Evolutionary conservation across 192 early-diverging fungal genomes (phyloP).

Genomic region (Coemansia interrupta): DNA sequence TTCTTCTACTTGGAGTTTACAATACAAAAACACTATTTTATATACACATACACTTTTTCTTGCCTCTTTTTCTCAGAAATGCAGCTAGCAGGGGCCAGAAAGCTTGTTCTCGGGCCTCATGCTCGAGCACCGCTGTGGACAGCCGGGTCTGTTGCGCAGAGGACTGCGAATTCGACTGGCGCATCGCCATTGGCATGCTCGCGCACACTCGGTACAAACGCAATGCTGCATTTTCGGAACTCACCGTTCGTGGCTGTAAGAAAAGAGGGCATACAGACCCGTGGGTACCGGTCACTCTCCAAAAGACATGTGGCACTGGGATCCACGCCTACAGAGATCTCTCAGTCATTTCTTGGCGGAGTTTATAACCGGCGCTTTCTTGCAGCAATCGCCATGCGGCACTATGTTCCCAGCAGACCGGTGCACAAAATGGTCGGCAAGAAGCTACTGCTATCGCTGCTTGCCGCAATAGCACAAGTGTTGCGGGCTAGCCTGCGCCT

Average conservation of each 20-base stretch:
- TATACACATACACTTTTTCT: no score
- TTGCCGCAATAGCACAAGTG: conserved; percentile 25
- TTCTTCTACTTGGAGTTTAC: no score
- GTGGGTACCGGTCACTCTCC: conserved; percentile 3
- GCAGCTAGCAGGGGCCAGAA: conserved; percentile 16
- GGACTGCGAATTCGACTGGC: background rate
- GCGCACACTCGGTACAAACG: no score
- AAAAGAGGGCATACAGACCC: background rate
- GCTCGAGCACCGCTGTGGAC: background rate
- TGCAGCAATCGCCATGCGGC: conserved; percentile 39
- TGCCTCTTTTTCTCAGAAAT: conserved; percentile 5
- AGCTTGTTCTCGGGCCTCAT: conserved; percentile 5
- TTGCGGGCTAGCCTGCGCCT: conserved; percentile 26
- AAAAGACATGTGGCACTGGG: conserved; percentile 5
- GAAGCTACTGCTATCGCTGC: conserved; percentile 23
- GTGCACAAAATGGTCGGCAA: conserved; percentile 21
- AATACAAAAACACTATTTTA: background rate
- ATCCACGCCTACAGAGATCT: conserved; percentile 6
- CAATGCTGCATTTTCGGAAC: background rate
- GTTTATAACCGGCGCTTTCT: conserved; percentile 33
- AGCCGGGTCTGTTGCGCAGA: background rate
- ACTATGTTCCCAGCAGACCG: conserved; percentile 43
- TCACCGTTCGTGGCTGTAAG: background rate
- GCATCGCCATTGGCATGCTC: background rate
- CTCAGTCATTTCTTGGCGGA: conserved; percentile 14